Evolutionary conservation across 176 grass and related monocot species (phyloP), one percentile per base, ranked within the genome.

Genomic region (Cenchrus americanus): DNA sequence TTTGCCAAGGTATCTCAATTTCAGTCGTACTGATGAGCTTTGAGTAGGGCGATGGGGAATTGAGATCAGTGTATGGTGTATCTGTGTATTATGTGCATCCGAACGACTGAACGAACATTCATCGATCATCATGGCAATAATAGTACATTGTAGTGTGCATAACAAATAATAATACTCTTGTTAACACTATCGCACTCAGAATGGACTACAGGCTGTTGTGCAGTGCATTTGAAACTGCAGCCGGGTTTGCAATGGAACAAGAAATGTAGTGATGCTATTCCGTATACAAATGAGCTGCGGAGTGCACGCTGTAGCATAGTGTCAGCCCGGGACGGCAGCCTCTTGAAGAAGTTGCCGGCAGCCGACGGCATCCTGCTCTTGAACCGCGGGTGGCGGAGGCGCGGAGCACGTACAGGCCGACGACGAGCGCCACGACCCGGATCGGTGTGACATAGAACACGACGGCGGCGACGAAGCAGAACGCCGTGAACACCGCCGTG

Each of bases 291-390:
- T 60, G 9, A 60, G 15, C 17, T 3, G 2, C 55, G 19, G 27
- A 30, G 27, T 30, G 27, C 27, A 43, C 14, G 60, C 51, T 88
- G 84, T 2, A 86, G 41, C 84, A 90, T 86, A 1, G 88, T 86
- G 10, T 97, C 90, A 0, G 76, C 73, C 12, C 70, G 14, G 19
- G 92, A 90, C 9, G 94, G 94, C 54, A 94, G 77, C 61, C 94
- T 85, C 86, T 90, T 94, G 89, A 94, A 97, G 82, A 92, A 94
- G 66, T 90, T 97, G 77, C 75, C 27, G 2, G 77, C 82, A 15
- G 89, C 82, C 32, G 89, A 88, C 10, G 92, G 94, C 87, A 85
- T 81, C 59, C 40, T 71, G 80, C 89, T 85, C 66, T 90, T 71
- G 81, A 97, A 94, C 77, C 83, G 69, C 21, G 92, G 94, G 84